phyloP scores from a whole-genome alignment of 495 filamentous ascomycete species.

The Tetracladium marchalianum region DNA sequence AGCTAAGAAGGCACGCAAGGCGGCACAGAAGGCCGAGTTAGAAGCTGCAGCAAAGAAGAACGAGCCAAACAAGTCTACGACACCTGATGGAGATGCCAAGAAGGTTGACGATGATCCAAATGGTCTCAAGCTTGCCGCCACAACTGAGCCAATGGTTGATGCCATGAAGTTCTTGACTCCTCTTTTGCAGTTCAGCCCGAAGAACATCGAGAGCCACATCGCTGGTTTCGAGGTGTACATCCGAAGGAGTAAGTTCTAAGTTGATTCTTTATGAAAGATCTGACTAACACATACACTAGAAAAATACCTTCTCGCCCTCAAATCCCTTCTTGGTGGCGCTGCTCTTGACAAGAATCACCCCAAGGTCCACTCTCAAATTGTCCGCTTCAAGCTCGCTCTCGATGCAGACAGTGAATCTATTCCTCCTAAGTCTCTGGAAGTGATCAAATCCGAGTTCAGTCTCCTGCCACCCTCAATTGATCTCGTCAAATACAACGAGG shows the following conservation, averaged over 20 bases:
- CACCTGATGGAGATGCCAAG: conserved; percentile 42
- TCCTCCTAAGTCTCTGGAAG: conserved; percentile 48
- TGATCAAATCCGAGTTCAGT: conserved; percentile 57
- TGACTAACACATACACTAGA: conserved; percentile 39
- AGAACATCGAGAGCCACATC: conserved; percentile 71
- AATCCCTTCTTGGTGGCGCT: conserved; percentile 67
- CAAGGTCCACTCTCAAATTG: conserved; percentile 65
- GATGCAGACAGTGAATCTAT: conserved; percentile 41
- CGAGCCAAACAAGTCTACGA: conserved; percentile 51
- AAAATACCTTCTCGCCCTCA: conserved; percentile 76
- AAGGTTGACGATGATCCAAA: conserved; percentile 86
- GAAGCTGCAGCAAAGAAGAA: conserved; percentile 69
- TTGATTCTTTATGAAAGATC: neutral
- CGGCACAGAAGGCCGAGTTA: conserved; percentile 75
- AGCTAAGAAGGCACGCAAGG: conserved; percentile 88
- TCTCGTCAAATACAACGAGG: conserved; percentile 56
- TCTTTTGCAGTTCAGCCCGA: conserved; percentile 71
- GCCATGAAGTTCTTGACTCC: conserved; percentile 79
- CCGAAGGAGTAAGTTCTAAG: conserved; percentile 52
- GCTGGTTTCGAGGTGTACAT: conserved; percentile 86
- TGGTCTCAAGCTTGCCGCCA: conserved; percentile 66
- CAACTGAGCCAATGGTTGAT: conserved; percentile 72
- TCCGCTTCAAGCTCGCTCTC: conserved; percentile 58
- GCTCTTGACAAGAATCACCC: conserved; percentile 61
- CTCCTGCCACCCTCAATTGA: conserved; percentile 46